Evolutionary conservation across 2,329 filamentous ascomycete species (phyloP).

Genomic region (Colletotrichum spaethianum): DNA sequence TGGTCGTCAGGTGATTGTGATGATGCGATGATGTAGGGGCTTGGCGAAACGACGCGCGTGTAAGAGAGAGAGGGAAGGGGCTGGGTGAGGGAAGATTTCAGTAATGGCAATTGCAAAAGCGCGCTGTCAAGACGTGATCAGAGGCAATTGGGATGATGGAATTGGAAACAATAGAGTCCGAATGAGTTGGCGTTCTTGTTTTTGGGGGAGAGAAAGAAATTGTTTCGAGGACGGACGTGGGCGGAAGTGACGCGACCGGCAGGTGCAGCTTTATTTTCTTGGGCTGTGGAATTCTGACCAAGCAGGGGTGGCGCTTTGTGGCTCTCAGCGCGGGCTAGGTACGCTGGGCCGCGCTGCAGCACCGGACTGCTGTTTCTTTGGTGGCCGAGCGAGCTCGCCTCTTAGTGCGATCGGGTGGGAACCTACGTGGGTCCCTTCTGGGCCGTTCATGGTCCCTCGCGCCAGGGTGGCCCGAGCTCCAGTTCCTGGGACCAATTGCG

Average conservation of each 20-base stretch:
- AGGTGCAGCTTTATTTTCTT: conserved; percentile 41
- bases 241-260: conserved; percentile 38
- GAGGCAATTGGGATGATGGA: conserved; percentile 9
- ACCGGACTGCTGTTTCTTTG: not conserved
- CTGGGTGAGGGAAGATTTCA: not conserved
- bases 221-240: conserved; percentile 26
- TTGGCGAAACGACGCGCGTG: conserved; percentile 31
- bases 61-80: not conserved
- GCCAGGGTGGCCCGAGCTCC: conserved; percentile 34
- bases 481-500: conserved; percentile 22
- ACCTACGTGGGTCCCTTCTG: conserved; percentile 1
- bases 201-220: conserved; percentile 22
- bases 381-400: not conserved
- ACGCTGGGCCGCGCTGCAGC: conserved; percentile 2
- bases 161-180: conserved; percentile 15
- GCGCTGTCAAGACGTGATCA: conserved; percentile 18
- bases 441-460: conserved; percentile 13
- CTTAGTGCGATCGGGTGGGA: conserved; percentile 14
- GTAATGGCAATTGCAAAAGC: conserved; percentile 4
- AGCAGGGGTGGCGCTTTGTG: conserved; percentile 40
- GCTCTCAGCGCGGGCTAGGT: conserved; percentile 26
- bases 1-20: conserved; percentile 30
- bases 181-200: conserved; percentile 24
- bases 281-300: conserved; percentile 36
- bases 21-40: not conserved